Conservation (phyloP, 768 basidiomycete genomes). For the Tulasnella sp. region DNA sequence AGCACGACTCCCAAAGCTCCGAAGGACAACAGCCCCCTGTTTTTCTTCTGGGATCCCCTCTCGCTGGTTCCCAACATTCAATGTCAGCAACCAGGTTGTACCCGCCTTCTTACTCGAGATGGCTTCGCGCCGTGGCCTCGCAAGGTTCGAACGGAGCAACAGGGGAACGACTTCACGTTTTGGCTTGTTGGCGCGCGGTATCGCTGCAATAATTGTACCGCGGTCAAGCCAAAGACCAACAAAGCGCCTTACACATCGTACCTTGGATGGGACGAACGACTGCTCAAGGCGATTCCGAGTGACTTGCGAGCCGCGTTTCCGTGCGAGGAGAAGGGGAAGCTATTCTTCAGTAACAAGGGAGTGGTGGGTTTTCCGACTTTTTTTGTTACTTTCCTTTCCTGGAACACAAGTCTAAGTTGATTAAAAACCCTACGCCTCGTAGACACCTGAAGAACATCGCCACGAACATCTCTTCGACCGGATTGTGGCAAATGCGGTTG, state of each 20-base stretch:
- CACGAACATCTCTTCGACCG: background rate
- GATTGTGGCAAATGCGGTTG: background rate
- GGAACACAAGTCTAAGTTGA: no score
- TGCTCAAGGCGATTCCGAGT: background rate
- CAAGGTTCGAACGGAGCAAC: background rate
- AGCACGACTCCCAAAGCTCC: background rate
- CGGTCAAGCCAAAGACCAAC: conserved; percentile 2
- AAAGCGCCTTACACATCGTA: background rate
- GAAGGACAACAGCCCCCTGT: conserved; percentile 5
- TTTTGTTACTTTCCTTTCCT: background rate
- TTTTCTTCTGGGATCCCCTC: conserved; percentile 28
- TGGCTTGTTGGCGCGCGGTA: conserved; percentile 4
- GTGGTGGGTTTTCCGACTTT: background rate
- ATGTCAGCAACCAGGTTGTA: background rate
- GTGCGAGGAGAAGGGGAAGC: background rate
- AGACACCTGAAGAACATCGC: background rate
- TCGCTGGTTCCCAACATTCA: conserved; percentile 6
- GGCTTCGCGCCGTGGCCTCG: background rate
- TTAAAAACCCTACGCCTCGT: background rate
- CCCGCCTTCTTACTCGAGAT: background rate
- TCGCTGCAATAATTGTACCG: background rate
- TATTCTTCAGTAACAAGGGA: background rate
- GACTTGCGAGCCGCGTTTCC: background rate
- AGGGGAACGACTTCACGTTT: background rate
- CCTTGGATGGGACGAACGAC: background rate